phyloP scores from a whole-genome alignment of 2,329 filamentous ascomycete species.

The Xylaria sp. region DNA sequence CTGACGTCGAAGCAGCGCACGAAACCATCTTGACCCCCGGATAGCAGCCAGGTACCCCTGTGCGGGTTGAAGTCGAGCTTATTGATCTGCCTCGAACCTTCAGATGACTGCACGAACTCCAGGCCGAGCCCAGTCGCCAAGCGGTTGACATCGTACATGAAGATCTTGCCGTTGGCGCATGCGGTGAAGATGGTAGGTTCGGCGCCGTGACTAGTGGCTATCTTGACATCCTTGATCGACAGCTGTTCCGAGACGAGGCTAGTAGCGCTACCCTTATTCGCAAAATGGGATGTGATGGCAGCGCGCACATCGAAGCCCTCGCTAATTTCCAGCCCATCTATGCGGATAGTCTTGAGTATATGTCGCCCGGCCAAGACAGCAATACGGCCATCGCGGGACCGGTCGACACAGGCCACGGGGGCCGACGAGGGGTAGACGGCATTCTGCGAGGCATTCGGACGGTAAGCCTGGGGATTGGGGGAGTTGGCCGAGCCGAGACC shows the following conservation, averaged over 20 bases:
- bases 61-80: constrained; percentile 71
- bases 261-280: constrained; percentile 53
- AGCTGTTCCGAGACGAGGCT: constrained; percentile 64
- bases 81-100: constrained; percentile 72
- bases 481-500: constrained; percentile 59
- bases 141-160: constrained; percentile 68
- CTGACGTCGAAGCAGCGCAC: constrained; percentile 70
- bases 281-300: constrained; percentile 62
- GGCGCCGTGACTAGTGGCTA: constrained; percentile 57
- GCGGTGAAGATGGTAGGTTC: constrained; percentile 69
- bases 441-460: constrained; percentile 66
- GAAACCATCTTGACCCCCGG: constrained; percentile 71
- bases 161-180: constrained; percentile 71
- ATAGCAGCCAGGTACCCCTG: constrained; percentile 65
- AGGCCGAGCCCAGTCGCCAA: constrained; percentile 58
- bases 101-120: constrained; percentile 66
- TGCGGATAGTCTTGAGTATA: constrained; percentile 67
- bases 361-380: constrained; percentile 69
- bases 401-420: constrained; percentile 67
- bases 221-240: constrained; percentile 71
- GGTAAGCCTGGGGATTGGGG: constrained; percentile 56
- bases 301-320: constrained; percentile 69
- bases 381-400: constrained; percentile 64
- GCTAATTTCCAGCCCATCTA: constrained; percentile 63
- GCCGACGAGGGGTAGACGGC: constrained; percentile 61